Conservation (phyloP, 23 red algal genomes). For the Gracilaria domingensis region DNA sequence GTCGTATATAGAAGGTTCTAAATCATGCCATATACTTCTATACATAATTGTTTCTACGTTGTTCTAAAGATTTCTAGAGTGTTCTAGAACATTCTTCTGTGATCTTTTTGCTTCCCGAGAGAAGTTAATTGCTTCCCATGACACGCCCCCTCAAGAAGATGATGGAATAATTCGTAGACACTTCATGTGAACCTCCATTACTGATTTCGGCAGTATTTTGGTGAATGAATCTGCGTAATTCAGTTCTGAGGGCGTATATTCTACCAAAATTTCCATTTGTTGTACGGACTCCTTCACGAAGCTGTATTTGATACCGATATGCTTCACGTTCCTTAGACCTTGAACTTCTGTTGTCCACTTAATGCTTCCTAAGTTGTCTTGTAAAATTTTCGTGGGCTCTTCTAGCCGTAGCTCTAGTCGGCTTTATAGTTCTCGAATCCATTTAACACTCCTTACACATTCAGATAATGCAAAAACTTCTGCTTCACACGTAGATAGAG, state of each 20-base stretch:
- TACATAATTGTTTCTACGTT: too few species aligned
- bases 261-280: not conserved
- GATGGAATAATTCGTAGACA: not conserved
- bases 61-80: too few species aligned
- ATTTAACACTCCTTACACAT: not conserved
- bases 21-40: too few species aligned
- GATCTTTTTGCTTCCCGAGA: too few species aligned
- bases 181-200: not conserved
- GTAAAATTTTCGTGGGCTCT: not conserved
- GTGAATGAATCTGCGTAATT: slow-evolving; percentile 49
- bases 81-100: too few species aligned
- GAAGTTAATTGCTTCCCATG: too few species aligned
- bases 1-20: too few species aligned
- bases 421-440: not conserved
- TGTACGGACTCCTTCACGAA: slow-evolving; percentile 20
- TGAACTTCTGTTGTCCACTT: slow-evolving; percentile 16
- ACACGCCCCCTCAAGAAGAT: slow-evolving; percentile 35
- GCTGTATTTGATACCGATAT: slow-evolving; percentile 14
- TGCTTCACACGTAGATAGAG: slow-evolving; percentile 35
- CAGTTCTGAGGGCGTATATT: slow-evolving; percentile 46
- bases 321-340: slow-evolving; percentile 32
- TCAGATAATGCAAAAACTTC: slow-evolving; percentile 44
- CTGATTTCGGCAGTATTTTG: not conserved
- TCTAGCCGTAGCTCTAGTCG: not conserved
- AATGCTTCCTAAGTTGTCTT: slow-evolving; percentile 54